Percentiles rank a stretch among this genome's conserved stretches.
These are phyloP conservation scores for Sphaerulina musiva DNA, from an alignment of 2,329 filamentous ascomycete species.

Conservation along the genomic window DNA sequence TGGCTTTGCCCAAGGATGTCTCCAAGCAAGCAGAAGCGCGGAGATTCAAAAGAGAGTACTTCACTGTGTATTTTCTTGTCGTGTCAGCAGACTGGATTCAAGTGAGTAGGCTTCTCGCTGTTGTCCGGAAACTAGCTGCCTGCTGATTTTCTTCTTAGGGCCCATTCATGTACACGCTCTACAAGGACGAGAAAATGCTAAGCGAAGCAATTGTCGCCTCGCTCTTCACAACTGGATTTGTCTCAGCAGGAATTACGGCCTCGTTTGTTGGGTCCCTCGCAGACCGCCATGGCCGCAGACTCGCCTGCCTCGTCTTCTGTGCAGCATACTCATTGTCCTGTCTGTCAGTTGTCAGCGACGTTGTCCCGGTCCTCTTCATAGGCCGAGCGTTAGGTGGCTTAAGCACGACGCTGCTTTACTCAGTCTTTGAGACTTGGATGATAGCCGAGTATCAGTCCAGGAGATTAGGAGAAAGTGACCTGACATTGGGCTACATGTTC, in stretches of 20 bases:
- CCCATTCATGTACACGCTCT: conserved; percentile 48
- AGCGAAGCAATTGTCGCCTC: conserved; percentile 42
- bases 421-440: conserved; percentile 57
- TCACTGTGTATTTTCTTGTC: conserved; percentile 41
- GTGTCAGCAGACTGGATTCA: conserved; percentile 45
- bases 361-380: conserved; percentile 44
- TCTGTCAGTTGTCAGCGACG: conserved; percentile 45
- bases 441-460: conserved; percentile 51
- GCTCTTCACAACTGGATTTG: conserved; percentile 45
- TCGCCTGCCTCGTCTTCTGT: conserved; percentile 52
- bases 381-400: conserved; percentile 52
- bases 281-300: conserved; percentile 47
- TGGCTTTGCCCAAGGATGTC: conserved; percentile 8
- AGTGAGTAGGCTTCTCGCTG: conserved; percentile 22
- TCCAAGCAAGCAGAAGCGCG: conserved; percentile 29
- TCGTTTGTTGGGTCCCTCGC: conserved; percentile 45
- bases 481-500: conserved; percentile 48
- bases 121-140: too few relatives aligned
- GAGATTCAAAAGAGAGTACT: conserved; percentile 39
- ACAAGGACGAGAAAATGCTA: conserved; percentile 46
- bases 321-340: conserved; percentile 49
- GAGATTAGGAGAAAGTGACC: conserved; percentile 35
- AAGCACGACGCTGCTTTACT: conserved; percentile 53
- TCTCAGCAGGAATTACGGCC: conserved; percentile 46
- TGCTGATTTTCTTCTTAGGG: conserved; percentile 29